Evolutionary conservation across 257 asterid species (phyloP).

Genomic region (Nemophila menziesii): DNA sequence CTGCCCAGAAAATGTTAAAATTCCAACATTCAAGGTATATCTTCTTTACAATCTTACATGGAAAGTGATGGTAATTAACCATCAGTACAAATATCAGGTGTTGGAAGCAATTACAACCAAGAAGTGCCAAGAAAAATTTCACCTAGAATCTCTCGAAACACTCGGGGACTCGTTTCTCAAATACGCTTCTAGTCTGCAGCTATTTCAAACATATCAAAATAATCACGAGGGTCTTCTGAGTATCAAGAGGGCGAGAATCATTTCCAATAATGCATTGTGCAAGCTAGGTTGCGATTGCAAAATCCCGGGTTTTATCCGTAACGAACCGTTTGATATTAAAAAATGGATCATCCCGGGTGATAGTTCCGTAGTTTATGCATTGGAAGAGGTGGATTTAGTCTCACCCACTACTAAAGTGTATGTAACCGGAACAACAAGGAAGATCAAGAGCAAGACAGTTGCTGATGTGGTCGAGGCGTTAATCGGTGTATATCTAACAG

Average conservation of each 20-base stretch:
- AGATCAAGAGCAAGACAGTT: constrained; percentile 37
- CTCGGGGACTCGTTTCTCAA: constrained; percentile 84
- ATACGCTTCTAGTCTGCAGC: constrained; percentile 55
- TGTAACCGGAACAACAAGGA: constrained; percentile 15
- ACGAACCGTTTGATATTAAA: constrained; percentile 57
- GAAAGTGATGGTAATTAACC: neutral
- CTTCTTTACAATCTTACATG: neutral
- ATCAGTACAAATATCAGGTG: constrained; percentile 24
- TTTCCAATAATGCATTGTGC: constrained; percentile 53
- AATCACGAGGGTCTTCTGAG: constrained; percentile 70
- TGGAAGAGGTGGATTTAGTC: constrained; percentile 25
- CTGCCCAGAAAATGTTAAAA: constrained; percentile 30
- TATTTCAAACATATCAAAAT: constrained; percentile 41
- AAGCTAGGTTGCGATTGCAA: constrained; percentile 58
- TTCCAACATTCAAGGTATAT: constrained; percentile 46
- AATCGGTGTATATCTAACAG: constrained; percentile 64
- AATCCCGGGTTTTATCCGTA: constrained; percentile 66
- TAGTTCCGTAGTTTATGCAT: constrained; percentile 11
- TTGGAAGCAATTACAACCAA: constrained; percentile 84
- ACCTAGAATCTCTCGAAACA: constrained; percentile 81
- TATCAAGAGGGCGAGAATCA: constrained; percentile 30
- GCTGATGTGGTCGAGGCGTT: constrained; percentile 88
- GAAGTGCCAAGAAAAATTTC: constrained; percentile 52
- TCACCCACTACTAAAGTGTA: constrained; percentile 26
- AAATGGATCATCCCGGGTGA: constrained; percentile 63